phyloP scores from a whole-genome alignment of 352 stramenopile species.

The Phytophthora capsici region DNA sequence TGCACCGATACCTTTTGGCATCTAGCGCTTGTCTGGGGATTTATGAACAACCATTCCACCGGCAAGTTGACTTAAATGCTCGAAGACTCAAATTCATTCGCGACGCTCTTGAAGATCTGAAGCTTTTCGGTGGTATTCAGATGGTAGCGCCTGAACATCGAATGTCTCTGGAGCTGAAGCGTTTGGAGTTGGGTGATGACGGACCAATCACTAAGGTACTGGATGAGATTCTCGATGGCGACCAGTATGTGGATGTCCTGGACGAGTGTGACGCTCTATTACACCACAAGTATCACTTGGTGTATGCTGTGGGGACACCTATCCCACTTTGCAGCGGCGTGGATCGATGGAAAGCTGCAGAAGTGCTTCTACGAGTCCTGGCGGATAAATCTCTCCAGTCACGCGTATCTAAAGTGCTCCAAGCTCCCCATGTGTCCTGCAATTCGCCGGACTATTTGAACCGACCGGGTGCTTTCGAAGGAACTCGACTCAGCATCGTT shows the following conservation, averaged over 20 bases:
- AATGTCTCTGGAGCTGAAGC: conserved; percentile 90
- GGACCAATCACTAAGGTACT: conserved; percentile 16
- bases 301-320: conserved; percentile 81
- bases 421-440: conserved; percentile 43
- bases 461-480: conserved; percentile 50
- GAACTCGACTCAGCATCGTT: conserved; percentile 46
- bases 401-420: conserved; percentile 48
- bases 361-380: conserved; percentile 52
- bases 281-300: conserved; percentile 87
- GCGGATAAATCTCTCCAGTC: conserved; percentile 1
- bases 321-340: conserved; percentile 52
- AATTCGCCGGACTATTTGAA: conserved; percentile 39
- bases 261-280: conserved; percentile 91
- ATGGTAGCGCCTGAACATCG: conserved; percentile 88
- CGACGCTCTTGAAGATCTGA: conserved; percentile 46
- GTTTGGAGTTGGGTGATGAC: conserved; percentile 26
- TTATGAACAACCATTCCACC: conserved; percentile 76
- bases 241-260: conserved; percentile 80
- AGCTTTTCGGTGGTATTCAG: conserved; percentile 52
- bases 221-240: conserved; percentile 50
- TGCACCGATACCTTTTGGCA: conserved; percentile 63
- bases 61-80: conserved; percentile 49
- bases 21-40: conserved; percentile 50
- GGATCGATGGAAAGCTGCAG: conserved; percentile 60
- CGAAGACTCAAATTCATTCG: conserved; percentile 37